A percentile compares a stretch with the other conserved stretches of the same genome.
Conservation (phyloP, 805 yeast species). For the Teunomyces panamensis region DNA sequence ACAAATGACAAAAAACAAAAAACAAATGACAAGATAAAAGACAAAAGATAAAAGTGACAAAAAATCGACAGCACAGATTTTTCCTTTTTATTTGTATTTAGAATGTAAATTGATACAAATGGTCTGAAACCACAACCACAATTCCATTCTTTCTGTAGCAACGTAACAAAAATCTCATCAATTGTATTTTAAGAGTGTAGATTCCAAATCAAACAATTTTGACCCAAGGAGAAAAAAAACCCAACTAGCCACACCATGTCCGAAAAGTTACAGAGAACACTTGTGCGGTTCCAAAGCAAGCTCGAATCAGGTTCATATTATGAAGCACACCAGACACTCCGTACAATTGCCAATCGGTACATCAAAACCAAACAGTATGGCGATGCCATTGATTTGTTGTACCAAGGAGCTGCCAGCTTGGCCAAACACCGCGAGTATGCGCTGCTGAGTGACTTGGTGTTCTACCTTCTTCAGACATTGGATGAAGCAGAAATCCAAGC, state of each 20-base stretch:
- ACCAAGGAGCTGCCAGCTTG: slow-evolving; percentile 67
- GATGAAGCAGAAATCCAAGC: slow-evolving; percentile 46
- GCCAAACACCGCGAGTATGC: slow-evolving; percentile 71
- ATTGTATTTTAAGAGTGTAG: too few relatives aligned
- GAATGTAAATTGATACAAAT: too few relatives aligned
- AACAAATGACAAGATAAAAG: too few relatives aligned
- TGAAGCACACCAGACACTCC: slow-evolving; percentile 93
- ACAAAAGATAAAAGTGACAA: too few relatives aligned
- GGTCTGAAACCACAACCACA: too few relatives aligned
- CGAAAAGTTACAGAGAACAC: slow-evolving; percentile 54
- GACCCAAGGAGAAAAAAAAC: neutral
- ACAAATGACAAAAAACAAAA: too few relatives aligned
- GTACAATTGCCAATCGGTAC: slow-evolving; percentile 86
- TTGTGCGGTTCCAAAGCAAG: slow-evolving; percentile 64
- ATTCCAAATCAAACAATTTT: too few relatives aligned
- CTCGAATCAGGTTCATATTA: slow-evolving; percentile 76
- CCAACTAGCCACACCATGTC: slow-evolving; percentile 3
- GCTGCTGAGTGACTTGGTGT: slow-evolving; percentile 73
- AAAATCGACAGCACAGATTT: too few relatives aligned
- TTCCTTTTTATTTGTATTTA: too few relatives aligned
- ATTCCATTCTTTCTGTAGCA: too few relatives aligned
- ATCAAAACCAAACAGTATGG: slow-evolving; percentile 63
- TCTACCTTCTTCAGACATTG: slow-evolving; percentile 70
- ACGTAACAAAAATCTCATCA: too few relatives aligned
- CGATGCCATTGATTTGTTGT: slow-evolving; percentile 72